These are phyloP conservation scores for Bretschneidera sinensis DNA, from an alignment of 345 rosid species.

Conservation along the genomic window DNA sequence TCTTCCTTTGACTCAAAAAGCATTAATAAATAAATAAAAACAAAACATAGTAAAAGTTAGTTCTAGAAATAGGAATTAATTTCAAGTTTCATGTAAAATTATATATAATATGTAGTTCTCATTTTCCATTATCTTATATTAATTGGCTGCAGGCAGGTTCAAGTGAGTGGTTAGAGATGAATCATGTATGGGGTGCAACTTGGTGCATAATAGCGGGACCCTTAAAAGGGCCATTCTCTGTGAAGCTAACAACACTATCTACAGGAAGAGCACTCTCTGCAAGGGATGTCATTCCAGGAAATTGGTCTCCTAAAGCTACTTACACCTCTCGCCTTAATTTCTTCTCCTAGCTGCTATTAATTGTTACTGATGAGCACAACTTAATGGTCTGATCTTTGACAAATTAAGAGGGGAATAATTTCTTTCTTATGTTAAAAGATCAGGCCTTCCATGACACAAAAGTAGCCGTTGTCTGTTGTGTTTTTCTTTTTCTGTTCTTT, in stretches of 20 bases:
- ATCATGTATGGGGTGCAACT: conserved; percentile 94
- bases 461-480: conserved; percentile 5
- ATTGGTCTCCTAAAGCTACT: conserved; percentile 90
- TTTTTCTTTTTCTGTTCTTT: background rate
- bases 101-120: no score
- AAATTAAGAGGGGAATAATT: no score
- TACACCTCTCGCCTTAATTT: conserved; percentile 91
- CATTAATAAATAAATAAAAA: no score
- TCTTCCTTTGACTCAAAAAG: background rate
- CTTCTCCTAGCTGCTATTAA: no score
- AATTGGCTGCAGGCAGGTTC: conserved; percentile 79
- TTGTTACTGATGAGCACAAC: no score
- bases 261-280: conserved; percentile 71
- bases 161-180: conserved; percentile 78
- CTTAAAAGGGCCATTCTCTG: conserved; percentile 85
- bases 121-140: background rate
- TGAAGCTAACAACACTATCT: conserved; percentile 73
- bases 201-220: conserved; percentile 78
- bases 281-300: conserved; percentile 68
- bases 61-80: no score
- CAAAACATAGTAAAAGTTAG: no score
- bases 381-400: no score
- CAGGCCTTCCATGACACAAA: conserved; percentile 6
- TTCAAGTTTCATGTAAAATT: no score
- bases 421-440: no score